Evolutionary conservation across 495 filamentous ascomycete species (phyloP).

Genomic region (Viridothelium virens): DNA sequence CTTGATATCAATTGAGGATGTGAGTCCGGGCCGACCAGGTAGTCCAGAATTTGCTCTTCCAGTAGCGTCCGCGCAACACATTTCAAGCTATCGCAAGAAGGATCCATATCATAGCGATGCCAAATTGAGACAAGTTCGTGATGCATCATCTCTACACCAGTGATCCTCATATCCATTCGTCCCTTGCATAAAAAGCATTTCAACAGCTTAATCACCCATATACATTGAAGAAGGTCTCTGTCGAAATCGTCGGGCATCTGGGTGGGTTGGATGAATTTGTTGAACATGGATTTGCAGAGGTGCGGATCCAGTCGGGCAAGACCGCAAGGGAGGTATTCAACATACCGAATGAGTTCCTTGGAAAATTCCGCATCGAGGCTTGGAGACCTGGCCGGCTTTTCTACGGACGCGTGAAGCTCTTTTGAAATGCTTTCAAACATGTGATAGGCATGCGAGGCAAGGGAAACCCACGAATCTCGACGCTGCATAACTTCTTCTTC

Average conservation of each 20-base stretch:
- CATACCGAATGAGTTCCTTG: background rate
- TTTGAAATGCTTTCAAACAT: background rate
- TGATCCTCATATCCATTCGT: constrained; percentile 82
- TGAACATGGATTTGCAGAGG: background rate
- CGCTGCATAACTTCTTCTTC: background rate
- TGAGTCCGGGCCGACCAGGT: constrained; percentile 83
- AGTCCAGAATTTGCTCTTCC: constrained; percentile 61
- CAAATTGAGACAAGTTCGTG: constrained; percentile 59
- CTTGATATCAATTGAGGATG: constrained; percentile 81
- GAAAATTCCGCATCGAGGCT: background rate
- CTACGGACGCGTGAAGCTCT: background rate
- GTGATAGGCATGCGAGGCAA: background rate
- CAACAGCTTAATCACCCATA: constrained; percentile 11
- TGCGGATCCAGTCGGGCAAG: background rate
- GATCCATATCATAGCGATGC: constrained; percentile 42
- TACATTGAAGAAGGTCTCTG: background rate
- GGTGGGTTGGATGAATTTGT: background rate
- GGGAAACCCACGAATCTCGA: background rate
- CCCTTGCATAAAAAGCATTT: constrained; percentile 49
- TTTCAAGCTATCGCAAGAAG: constrained; percentile 33
- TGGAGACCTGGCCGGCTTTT: background rate
- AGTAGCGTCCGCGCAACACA: constrained; percentile 62
- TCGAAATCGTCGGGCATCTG: background rate
- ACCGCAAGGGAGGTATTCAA: background rate
- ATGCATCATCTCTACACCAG: constrained; percentile 64